Conservation (phyloP, 2,329 filamentous ascomycete genomes). For the Grosmannia clavigera region DNA sequence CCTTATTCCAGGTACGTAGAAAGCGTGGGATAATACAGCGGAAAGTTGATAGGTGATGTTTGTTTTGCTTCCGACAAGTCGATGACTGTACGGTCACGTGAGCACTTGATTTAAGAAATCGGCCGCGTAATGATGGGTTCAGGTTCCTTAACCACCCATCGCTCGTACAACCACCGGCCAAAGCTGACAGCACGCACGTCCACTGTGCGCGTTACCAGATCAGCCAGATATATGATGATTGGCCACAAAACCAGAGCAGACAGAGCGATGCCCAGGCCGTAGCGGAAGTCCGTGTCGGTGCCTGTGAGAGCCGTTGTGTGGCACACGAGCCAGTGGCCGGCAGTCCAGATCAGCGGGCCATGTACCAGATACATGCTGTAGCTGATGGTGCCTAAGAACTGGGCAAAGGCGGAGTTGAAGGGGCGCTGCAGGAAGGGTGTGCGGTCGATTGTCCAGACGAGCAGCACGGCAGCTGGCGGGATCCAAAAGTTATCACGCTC, state of each 20-base stretch:
- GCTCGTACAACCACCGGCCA: conserved; percentile 41
- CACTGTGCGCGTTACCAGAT: conserved; percentile 43
- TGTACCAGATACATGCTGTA: conserved; percentile 52
- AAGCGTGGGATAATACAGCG: not conserved
- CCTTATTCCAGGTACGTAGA: not conserved
- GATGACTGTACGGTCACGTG: not conserved
- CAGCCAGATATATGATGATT: conserved; percentile 39
- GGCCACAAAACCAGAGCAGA: conserved; percentile 36
- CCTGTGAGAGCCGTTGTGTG: conserved; percentile 25
- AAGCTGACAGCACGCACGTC: conserved; percentile 44
- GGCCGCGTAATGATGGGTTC: not conserved
- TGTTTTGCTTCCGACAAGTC: not conserved
- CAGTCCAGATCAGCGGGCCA: conserved; percentile 39
- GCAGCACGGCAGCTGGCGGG: conserved; percentile 11
- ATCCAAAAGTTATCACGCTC: conserved; percentile 17
- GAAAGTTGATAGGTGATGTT: not conserved
- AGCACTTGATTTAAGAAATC: not conserved
- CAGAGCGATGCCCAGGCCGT: conserved; percentile 33
- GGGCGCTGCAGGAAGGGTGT: conserved; percentile 14
- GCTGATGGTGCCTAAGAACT: conserved; percentile 46
- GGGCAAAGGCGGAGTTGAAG: conserved; percentile 16
- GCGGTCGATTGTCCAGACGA: conserved; percentile 16
- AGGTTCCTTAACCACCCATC: conserved; percentile 12
- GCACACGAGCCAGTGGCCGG: conserved; percentile 26
- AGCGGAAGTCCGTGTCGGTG: conserved; percentile 27